Base-by-base conservation (phyloP, 768 basidiomycete species). In the Lactarius quietus region DNA sequence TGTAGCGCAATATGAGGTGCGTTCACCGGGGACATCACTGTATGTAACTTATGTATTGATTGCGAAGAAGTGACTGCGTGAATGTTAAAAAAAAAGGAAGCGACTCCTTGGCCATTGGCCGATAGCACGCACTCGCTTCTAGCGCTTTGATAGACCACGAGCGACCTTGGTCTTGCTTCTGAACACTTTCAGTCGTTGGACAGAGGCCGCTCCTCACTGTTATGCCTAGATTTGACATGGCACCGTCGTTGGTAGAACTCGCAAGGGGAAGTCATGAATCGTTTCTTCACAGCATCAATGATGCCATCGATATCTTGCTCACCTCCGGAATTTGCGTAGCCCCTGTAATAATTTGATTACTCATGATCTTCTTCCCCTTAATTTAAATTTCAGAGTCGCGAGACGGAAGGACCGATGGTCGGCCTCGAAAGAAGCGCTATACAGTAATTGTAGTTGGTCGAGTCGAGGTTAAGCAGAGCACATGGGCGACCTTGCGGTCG, bases 21-120 rank as follows among this genome's bases (percentile, higher is more conserved):
- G 23, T 28, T 55, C 63, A 33, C 59, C 55, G 39, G 64, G 59
- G 51, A 65, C 54, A 31, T 35, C 26, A 36, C 29, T 23, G n/a
- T n/a, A n/a, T n/a, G n/a, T n/a, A n/a, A n/a, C n/a, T n/a, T n/a
- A n/a, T n/a, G n/a, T n/a, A 28, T 33, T 33, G 8, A 10, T 56
- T 29, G 43, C 59, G 28, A 55, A 35, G 41, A 57, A 57, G 54
- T 8, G 36, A n/a, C 52, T 43, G 6, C 12, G 12, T 38, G 9
- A 3, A 14, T 38, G 10, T 15, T 3, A 38, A 15, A 1, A 38
- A 14, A 38, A 38, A 38, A 55, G 35, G 33, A 61, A 57, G 54
- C 14, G 36, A n/a, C 52, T 43, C 39, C 12, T 28, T 35, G 15
- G 20, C 18, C n/a, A 10, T 39, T 18, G 31, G 48, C 7, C 33